These are phyloP conservation scores for Sphaerobolus stellatus DNA, from an alignment of 1,284 basidiomycete genomes.

Conservation along the genomic window DNA sequence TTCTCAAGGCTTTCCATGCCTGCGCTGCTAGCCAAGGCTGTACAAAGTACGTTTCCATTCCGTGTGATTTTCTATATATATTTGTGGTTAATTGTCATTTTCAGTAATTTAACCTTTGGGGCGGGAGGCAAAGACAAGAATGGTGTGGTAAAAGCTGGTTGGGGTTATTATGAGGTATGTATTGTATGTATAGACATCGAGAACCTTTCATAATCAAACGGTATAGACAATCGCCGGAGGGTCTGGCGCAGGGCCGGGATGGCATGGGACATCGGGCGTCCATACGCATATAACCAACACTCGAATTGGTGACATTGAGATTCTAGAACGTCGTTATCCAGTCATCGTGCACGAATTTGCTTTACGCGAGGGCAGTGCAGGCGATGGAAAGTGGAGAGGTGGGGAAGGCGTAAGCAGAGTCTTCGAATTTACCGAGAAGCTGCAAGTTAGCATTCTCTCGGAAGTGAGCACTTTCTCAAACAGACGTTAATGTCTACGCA, in stretches of 20 bases:
- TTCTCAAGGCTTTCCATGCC: slow-evolving; percentile 90
- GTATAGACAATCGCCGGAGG: slow-evolving; percentile 92
- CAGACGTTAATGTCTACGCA: neutral
- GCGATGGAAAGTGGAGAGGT: slow-evolving; percentile 75
- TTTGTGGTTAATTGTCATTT: slow-evolving; percentile 13
- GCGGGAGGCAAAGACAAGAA: slow-evolving; percentile 82
- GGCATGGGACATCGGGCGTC: slow-evolving; percentile 88
- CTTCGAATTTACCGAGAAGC: slow-evolving; percentile 82
- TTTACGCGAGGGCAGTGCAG: slow-evolving; percentile 75
- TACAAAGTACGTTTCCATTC: slow-evolving; percentile 63
- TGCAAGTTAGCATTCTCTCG: slow-evolving; percentile 86
- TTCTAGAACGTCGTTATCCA: slow-evolving; percentile 88
- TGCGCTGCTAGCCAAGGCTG: slow-evolving; percentile 94
- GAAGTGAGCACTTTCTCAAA: slow-evolving; percentile 50
- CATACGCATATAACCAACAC: slow-evolving; percentile 95
- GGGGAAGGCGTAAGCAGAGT: slow-evolving; percentile 89
- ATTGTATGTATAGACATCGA: neutral
- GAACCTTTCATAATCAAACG: no score
- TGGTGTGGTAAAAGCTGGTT: slow-evolving; percentile 76
- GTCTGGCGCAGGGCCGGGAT: slow-evolving; percentile 85
- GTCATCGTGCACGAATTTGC: slow-evolving; percentile 84
- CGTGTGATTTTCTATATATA: slow-evolving; percentile 1
- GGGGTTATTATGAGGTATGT: slow-evolving; percentile 90
- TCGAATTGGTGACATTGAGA: slow-evolving; percentile 89
- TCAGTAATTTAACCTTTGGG: slow-evolving; percentile 88